Evolutionary conservation across 208 protist species (phyloP).

Genomic region (Crithidia mellificae): DNA sequence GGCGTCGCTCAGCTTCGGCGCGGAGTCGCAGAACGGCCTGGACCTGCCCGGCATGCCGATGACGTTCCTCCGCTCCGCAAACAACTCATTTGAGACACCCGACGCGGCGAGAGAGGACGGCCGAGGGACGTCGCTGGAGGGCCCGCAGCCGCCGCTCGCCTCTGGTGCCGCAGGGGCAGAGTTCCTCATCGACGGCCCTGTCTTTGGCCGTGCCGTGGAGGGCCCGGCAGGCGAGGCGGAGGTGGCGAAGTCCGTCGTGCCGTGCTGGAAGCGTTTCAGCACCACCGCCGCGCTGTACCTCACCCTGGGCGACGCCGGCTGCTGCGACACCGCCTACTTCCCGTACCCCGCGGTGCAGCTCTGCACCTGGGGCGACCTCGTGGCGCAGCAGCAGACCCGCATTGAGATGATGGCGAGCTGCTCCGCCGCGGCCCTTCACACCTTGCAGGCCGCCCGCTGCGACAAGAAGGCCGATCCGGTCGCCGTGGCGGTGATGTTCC

Average conservation of each 20-base stretch:
- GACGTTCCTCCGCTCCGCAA: constrained; percentile 19
- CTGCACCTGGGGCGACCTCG: constrained; percentile 35
- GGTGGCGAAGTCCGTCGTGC: constrained; percentile 15
- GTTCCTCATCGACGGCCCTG: background rate
- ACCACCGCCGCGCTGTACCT: constrained; percentile 58
- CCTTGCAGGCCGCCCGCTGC: constrained; percentile 7
- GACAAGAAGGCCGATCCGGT: constrained; percentile 17
- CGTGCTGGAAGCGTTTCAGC: constrained; percentile 58
- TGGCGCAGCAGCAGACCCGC: constrained; percentile 29
- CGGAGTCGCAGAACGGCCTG: constrained; percentile 12
- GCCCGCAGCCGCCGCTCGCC: background rate
- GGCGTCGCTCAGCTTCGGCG: constrained; percentile 1
- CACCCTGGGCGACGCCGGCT: constrained; percentile 47
- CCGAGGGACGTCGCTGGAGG: background rate
- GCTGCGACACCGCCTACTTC: constrained; percentile 44
- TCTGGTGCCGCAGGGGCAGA: background rate
- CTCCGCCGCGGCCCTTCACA: constrained; percentile 16
- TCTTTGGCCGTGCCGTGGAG: background rate
- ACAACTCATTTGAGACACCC: constrained; percentile 8
- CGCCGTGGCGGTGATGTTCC: constrained; percentile 39
- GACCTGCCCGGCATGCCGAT: constrained; percentile 7
- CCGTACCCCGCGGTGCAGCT: constrained; percentile 59
- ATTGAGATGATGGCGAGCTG: constrained; percentile 31
- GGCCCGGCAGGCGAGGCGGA: background rate
- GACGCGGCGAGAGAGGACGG: background rate